These are phyloP conservation scores for Biscogniauxia mediterranea DNA, from an alignment of 2,329 filamentous ascomycete genomes.

Conservation along the genomic window DNA sequence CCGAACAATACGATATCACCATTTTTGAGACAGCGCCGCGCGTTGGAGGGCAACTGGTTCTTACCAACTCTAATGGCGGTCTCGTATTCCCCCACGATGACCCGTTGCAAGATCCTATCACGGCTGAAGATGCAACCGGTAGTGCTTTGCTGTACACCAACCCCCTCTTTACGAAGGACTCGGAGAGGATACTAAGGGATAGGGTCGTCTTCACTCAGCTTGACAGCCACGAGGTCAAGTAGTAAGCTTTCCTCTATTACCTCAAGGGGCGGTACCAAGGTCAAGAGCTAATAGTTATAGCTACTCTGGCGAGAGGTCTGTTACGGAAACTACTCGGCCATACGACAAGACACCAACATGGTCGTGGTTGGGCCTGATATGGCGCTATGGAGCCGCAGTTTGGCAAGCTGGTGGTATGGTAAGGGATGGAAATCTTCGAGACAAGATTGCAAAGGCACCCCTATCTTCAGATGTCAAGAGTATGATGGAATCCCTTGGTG, in stretches of 20 bases:
- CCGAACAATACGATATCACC: constrained; percentile 16
- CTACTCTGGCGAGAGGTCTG: constrained; percentile 12
- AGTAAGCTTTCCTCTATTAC: constrained; percentile 16
- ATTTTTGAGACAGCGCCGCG: constrained; percentile 22
- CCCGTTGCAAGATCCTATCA: constrained; percentile 19
- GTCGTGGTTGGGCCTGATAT: constrained; percentile 20
- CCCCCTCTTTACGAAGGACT: constrained; percentile 22
- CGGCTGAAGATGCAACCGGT: constrained; percentile 26
- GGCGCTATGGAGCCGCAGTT: constrained; percentile 21
- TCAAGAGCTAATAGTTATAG: constrained; percentile 7
- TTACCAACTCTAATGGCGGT: constrained; percentile 14
- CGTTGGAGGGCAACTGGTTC: constrained; percentile 22
- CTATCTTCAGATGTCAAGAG: constrained; percentile 9
- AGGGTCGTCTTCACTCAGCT: constrained; percentile 19
- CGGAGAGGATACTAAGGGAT: constrained; percentile 18
- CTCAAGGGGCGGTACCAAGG: too few species aligned
- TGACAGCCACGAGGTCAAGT: constrained; percentile 19
- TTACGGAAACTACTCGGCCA: constrained; percentile 17
- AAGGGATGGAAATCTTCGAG: constrained; percentile 12
- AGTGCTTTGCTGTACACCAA: constrained; percentile 22
- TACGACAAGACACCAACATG: constrained; percentile 18
- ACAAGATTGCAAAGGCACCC: constrained; percentile 10
- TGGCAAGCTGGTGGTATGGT: constrained; percentile 16
- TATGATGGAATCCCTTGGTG: constrained; percentile 16
- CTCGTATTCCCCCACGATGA: constrained; percentile 23